These are phyloP conservation scores for Stenocarpella maydis DNA, from an alignment of 2,329 filamentous ascomycete genomes.

Conservation along the genomic window DNA sequence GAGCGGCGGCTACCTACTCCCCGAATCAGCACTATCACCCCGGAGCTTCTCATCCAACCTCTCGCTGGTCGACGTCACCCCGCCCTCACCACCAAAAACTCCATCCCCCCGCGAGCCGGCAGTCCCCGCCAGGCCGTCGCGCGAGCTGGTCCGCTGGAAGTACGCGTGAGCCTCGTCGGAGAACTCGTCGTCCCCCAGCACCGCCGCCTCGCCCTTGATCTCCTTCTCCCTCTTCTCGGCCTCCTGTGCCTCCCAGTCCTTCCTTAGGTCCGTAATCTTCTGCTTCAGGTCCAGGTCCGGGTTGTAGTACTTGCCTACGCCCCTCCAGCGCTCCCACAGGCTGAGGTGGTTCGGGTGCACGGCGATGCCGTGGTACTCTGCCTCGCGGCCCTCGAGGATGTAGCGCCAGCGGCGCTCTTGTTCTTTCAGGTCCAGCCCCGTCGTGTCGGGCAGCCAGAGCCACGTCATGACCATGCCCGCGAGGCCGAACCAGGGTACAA, in stretches of 20 bases:
- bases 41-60: constrained; percentile 27
- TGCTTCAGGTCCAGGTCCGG: constrained; percentile 82
- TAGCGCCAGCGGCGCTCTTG: constrained; percentile 94
- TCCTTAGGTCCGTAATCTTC: constrained; percentile 83
- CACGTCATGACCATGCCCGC: constrained; percentile 83
- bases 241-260: constrained; percentile 66
- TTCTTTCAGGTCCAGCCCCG: constrained; percentile 94
- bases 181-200: constrained; percentile 56
- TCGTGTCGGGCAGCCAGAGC: constrained; percentile 94
- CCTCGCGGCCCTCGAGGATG: constrained; percentile 78
- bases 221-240: constrained; percentile 58
- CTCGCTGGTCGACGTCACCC: neutral
- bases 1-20: no score
- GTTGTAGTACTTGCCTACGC: constrained; percentile 83
- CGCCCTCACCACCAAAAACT: neutral
- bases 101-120: neutral
- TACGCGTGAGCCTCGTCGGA: constrained; percentile 63
- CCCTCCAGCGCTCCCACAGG: constrained; percentile 83
- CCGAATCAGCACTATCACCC: constrained; percentile 18
- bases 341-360: constrained; percentile 90
- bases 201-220: constrained; percentile 45
- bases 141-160: constrained; percentile 52
- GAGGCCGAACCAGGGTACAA: constrained; percentile 96
- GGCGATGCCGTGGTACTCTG: constrained; percentile 92
- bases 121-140: neutral